Conservation (phyloP, 331 rosid genomes). For the Pyrus hybrid region DNA sequence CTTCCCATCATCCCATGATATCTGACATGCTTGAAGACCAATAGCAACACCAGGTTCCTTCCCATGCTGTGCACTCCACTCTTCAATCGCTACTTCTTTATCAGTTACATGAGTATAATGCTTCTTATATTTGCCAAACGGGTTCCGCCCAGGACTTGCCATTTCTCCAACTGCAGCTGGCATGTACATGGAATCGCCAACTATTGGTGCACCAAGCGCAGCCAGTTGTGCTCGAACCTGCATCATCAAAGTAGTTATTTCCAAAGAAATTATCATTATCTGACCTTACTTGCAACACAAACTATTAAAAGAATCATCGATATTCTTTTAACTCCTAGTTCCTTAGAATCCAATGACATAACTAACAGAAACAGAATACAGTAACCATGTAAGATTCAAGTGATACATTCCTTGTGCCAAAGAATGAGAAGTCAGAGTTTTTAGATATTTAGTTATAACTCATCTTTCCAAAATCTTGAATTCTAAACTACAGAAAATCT, state of each 20-base stretch:
- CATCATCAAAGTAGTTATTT: slow-evolving; percentile 20
- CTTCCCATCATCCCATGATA: slow-evolving; percentile 79
- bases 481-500: not conserved
- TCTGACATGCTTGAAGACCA: slow-evolving; percentile 93
- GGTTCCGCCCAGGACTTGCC: slow-evolving; percentile 59
- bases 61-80: slow-evolving; percentile 72
- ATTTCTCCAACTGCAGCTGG: slow-evolving; percentile 77
- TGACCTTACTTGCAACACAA: slow-evolving; percentile 1
- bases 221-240: slow-evolving; percentile 97
- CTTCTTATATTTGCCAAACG: slow-evolving; percentile 66
- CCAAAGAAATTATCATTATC: not conserved
- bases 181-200: slow-evolving; percentile 94
- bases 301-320: not conserved
- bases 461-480: not conserved
- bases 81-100: slow-evolving; percentile 36
- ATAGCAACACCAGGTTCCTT: slow-evolving; percentile 80
- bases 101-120: slow-evolving; percentile 48
- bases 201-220: slow-evolving; percentile 67
- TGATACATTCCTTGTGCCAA: not conserved
- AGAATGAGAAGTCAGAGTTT: slow-evolving; percentile 2
- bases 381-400: not conserved
- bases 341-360: not conserved
- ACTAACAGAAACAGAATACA: not conserved
- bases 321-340: not conserved
- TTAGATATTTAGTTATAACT: not conserved